phyloP scores from a whole-genome alignment of 2,329 filamentous ascomycete species.

The Alternaria postmessia region DNA sequence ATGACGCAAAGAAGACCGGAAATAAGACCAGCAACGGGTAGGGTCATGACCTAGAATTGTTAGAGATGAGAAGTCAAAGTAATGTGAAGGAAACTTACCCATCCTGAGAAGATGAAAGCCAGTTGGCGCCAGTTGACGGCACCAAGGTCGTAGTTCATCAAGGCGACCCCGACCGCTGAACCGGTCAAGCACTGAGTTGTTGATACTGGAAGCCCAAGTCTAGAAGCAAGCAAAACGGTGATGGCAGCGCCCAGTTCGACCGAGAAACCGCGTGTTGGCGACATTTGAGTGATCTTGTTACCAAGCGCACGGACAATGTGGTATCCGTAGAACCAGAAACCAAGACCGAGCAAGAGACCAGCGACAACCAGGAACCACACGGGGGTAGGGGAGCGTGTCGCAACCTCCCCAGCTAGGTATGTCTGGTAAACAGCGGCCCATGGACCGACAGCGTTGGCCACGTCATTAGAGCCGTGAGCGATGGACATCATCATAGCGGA shows the following conservation, averaged over 20 bases:
- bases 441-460: conserved; percentile 63
- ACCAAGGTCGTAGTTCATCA: conserved; percentile 44
- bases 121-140: conserved; percentile 56
- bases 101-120: conserved; percentile 47
- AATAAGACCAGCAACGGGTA: conserved; percentile 53
- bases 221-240: conserved; percentile 70
- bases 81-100: background rate
- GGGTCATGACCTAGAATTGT: conserved; percentile 52
- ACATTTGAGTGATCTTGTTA: conserved; percentile 68
- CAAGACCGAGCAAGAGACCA: conserved; percentile 62
- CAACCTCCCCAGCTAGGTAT: conserved; percentile 61
- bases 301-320: conserved; percentile 70
- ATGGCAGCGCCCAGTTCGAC: conserved; percentile 58
- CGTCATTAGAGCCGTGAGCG: conserved; percentile 74
- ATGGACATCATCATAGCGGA: conserved; percentile 76
- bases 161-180: conserved; percentile 32
- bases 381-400: conserved; percentile 61
- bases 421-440: conserved; percentile 70
- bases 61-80: background rate
- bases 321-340: conserved; percentile 69
- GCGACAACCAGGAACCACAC: conserved; percentile 68
- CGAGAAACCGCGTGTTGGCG: conserved; percentile 61
- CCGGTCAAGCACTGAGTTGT: conserved; percentile 65
- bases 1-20: conserved; percentile 52
- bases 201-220: conserved; percentile 68